phyloP scores from a whole-genome alignment of 257 asterid genomes.

The Vinca minor region DNA sequence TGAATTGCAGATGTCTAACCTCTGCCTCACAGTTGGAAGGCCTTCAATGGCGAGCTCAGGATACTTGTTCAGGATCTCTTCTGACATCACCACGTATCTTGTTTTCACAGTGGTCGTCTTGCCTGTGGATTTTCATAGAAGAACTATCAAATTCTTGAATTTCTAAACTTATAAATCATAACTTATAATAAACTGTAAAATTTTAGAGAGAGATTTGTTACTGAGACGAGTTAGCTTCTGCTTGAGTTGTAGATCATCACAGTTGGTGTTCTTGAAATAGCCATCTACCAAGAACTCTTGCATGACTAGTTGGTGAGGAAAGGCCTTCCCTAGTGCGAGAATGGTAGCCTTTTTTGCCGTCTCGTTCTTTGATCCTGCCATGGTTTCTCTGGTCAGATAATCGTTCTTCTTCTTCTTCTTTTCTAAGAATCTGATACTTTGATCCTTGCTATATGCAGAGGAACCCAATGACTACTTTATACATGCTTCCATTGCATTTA shows the following conservation, averaged over 20 bases:
- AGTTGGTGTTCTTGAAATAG: conserved; percentile 70
- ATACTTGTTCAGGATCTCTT: conserved; percentile 69
- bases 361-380: conserved; percentile 17
- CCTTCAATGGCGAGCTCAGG: conserved; percentile 90
- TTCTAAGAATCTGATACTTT: no score
- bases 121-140: conserved; percentile 36
- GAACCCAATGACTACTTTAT: conserved; percentile 13
- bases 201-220: conserved; percentile 20
- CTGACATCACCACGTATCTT: conserved; percentile 92
- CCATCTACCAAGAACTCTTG: conserved; percentile 89
- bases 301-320: conserved; percentile 91
- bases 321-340: conserved; percentile 86
- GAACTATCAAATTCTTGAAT: background rate
- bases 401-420: no score
- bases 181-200: no score
- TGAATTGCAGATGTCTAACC: conserved; percentile 74
- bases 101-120: conserved; percentile 91
- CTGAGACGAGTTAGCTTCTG: conserved; percentile 83
- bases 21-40: conserved; percentile 64
- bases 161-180: no score
- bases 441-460: background rate
- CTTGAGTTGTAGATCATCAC: conserved; percentile 69
- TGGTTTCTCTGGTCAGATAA: conserved; percentile 17
- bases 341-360: conserved; percentile 45
- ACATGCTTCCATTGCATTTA: conserved; percentile 15